Conservation (phyloP, 305 asterid species). For the Ruellia speciosa region DNA sequence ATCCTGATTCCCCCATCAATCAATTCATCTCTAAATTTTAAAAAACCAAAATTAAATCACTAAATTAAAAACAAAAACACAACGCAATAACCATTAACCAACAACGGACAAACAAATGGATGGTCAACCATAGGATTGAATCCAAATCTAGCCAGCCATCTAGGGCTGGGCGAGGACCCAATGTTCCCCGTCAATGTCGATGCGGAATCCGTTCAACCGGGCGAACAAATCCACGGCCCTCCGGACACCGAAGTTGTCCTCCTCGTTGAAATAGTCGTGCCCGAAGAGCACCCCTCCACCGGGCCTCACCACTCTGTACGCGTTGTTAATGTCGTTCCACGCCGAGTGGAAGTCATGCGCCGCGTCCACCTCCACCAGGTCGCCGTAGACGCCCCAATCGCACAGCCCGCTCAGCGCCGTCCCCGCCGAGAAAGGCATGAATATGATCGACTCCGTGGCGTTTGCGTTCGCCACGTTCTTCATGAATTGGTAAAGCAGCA, state of each 20-base stretch:
- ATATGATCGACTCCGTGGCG: constrained; percentile 28
- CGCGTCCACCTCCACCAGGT: constrained; percentile 46
- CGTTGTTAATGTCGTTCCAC: constrained; percentile 45
- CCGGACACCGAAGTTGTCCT: constrained; percentile 38
- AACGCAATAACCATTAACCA: no score
- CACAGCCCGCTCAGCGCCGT: constrained; percentile 39
- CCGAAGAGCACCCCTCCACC: constrained; percentile 45
- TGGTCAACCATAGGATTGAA: no score
- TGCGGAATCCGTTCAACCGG: constrained; percentile 23
- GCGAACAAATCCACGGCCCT: constrained; percentile 46
- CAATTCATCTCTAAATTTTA: no score
- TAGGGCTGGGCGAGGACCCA: constrained; percentile 27
- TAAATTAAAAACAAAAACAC: no score
- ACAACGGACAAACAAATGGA: no score
- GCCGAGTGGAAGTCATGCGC: constrained; percentile 54
- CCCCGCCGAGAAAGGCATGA: constrained; percentile 39
- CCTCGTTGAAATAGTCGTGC: constrained; percentile 35
- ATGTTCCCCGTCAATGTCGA: constrained; percentile 43
- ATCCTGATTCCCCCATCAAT: no score
- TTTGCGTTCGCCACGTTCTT: constrained; percentile 34
- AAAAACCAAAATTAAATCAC: no score
- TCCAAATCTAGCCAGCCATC: no score
- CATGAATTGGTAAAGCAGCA: constrained; percentile 44
- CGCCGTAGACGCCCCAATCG: constrained; percentile 45
- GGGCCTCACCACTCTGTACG: constrained; percentile 32